These are phyloP conservation scores for Parastagonospora nodorum DNA, from an alignment of 2,329 filamentous ascomycete genomes.

Conservation along the genomic window DNA sequence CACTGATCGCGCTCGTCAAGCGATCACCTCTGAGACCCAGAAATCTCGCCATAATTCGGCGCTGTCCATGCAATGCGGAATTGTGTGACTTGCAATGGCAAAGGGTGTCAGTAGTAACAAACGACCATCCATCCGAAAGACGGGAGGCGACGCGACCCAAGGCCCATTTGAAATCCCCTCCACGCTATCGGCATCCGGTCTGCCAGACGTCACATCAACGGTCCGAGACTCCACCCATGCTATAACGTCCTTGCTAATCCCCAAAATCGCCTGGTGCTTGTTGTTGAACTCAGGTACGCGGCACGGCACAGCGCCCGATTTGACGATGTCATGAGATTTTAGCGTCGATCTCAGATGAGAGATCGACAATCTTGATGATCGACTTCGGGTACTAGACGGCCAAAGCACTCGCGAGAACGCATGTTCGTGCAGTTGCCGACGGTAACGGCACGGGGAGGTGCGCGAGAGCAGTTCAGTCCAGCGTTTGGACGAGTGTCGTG, in stretches of 20 bases:
- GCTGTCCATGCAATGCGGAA: neutral
- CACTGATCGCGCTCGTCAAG: conserved; percentile 28
- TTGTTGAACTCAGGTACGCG: conserved; percentile 7
- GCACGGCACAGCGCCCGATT: neutral
- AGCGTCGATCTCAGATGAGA: neutral
- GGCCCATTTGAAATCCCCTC: neutral
- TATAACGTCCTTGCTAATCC: neutral
- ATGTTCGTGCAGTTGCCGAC: too few species aligned
- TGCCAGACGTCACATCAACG: neutral
- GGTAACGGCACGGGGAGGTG: too few species aligned
- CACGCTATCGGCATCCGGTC: neutral
- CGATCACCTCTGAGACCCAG: conserved; percentile 26
- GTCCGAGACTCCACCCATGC: neutral
- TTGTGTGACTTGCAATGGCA: neutral
- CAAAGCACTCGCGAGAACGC: too few species aligned
- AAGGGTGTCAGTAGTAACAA: neutral
- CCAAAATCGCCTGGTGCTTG: neutral
- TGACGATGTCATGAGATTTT: conserved; percentile 14
- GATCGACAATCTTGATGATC: too few species aligned
- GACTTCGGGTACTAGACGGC: too few species aligned
- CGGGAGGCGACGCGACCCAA: neutral
- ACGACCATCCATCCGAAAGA: neutral
- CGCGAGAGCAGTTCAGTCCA: too few species aligned
- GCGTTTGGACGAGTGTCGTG: too few species aligned
- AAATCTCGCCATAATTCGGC: conserved; percentile 24